These are phyloP conservation scores for Castanopsis chinensis DNA, from an alignment of 306 rosid species.

Conservation along the genomic window DNA sequence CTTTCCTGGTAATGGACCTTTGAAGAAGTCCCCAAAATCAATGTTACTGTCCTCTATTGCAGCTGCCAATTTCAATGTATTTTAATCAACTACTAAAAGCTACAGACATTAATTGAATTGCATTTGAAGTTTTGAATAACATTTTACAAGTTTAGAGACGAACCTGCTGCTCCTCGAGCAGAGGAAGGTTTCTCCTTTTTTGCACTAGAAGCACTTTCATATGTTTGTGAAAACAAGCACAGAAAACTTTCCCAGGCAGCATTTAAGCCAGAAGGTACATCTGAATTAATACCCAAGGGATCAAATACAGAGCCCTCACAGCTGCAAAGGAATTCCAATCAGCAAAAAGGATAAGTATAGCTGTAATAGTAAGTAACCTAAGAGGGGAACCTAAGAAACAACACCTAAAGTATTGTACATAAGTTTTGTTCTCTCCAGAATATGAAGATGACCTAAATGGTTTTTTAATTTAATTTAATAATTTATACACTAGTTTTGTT, in stretches of 20 bases:
- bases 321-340: slow-evolving; percentile 46
- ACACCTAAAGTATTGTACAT: no score
- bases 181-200: slow-evolving; percentile 67
- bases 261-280: slow-evolving; percentile 47
- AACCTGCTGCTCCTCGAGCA: slow-evolving; percentile 87
- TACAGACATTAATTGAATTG: slow-evolving; percentile 16
- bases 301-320: slow-evolving; percentile 57
- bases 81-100: slow-evolving; percentile 32
- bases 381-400: no score
- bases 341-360: slow-evolving; percentile 14
- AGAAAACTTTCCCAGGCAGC: slow-evolving; percentile 54
- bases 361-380: not conserved
- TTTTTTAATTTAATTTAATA: not conserved
- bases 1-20: slow-evolving; percentile 92
- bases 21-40: slow-evolving; percentile 94
- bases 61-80: slow-evolving; percentile 55
- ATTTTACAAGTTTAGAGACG: slow-evolving; percentile 19
- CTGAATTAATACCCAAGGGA: slow-evolving; percentile 75
- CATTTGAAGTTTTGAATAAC: not conserved
- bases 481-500: no score
- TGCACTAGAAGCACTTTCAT: slow-evolving; percentile 57
- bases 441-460: not conserved
- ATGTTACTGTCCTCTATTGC: slow-evolving; percentile 91
- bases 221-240: slow-evolving; percentile 48
- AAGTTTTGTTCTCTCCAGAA: not conserved